phyloP scores from a whole-genome alignment of 2,329 filamentous ascomycete genomes.

The Mycosphaerelloides madeirae region DNA sequence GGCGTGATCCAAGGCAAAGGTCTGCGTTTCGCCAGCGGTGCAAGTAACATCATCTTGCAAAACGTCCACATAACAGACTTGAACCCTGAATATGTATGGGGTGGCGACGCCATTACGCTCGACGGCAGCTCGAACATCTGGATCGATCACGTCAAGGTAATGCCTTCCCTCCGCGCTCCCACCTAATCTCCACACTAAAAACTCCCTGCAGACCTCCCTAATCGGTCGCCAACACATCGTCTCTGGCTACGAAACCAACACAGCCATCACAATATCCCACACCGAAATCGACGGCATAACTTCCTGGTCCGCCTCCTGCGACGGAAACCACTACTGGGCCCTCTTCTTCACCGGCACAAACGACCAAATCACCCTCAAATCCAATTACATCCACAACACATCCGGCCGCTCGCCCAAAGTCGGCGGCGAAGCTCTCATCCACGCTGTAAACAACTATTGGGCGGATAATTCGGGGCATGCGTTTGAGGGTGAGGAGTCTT shows the following conservation, averaged over 20 bases:
- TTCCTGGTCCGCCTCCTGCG: conserved; percentile 54
- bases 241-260: conserved; percentile 50
- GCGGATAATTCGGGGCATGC: conserved; percentile 53
- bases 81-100: conserved; percentile 38
- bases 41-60: conserved; percentile 53
- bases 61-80: conserved; percentile 37
- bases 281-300: conserved; percentile 54
- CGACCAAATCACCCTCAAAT: conserved; percentile 56
- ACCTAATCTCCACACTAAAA: no score
- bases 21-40: conserved; percentile 34
- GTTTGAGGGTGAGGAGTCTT: conserved; percentile 33
- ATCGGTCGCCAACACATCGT: conserved; percentile 60
- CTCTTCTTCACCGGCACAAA: conserved; percentile 54
- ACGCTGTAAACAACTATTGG: conserved; percentile 61
- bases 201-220: no score
- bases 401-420: conserved; percentile 56
- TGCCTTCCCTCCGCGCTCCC: no score
- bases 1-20: conserved; percentile 42
- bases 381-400: conserved; percentile 58
- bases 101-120: conserved; percentile 37
- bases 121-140: conserved; percentile 33
- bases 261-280: conserved; percentile 58
- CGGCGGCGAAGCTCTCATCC: conserved; percentile 51
- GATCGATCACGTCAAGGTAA: conserved; percentile 33
- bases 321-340: conserved; percentile 41